A percentile compares a stretch with the other conserved stretches of the same genome.
These are phyloP conservation scores for Cercospora berteroae DNA, from an alignment of 2,329 filamentous ascomycete genomes.

Conservation along the genomic window DNA sequence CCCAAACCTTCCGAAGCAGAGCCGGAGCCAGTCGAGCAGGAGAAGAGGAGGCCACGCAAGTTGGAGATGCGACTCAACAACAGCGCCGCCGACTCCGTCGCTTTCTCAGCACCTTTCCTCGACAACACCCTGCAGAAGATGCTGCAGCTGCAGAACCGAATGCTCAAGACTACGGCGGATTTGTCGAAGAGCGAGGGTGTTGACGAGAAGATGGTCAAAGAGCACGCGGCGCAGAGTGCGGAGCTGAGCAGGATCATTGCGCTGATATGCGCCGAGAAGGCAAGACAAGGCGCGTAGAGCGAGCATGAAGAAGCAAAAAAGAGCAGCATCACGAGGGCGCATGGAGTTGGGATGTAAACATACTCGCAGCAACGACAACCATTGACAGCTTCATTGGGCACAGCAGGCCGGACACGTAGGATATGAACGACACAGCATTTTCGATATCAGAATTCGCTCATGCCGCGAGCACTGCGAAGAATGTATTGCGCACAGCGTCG, in stretches of 20 bases:
- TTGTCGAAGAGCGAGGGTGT: conserved; percentile 47
- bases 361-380: neutral
- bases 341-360: neutral
- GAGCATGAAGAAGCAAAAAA: neutral
- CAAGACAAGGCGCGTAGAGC: conserved; percentile 45
- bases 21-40: conserved; percentile 28
- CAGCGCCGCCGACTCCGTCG: conserved; percentile 40
- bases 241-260: conserved; percentile 52
- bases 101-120: conserved; percentile 54
- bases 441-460: neutral
- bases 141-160: conserved; percentile 50
- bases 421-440: neutral
- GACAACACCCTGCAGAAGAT: conserved; percentile 54
- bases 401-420: neutral
- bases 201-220: conserved; percentile 49
- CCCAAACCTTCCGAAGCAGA: conserved; percentile 31
- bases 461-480: neutral
- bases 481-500: neutral
- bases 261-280: conserved; percentile 54
- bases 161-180: conserved; percentile 50
- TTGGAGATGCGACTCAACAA: conserved; percentile 50
- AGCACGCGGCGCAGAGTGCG: conserved; percentile 51
- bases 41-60: conserved; percentile 48
- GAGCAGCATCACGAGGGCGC: neutral
- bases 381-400: neutral